Percentiles rank a stretch among this genome's conserved stretches.
phyloP scores from a whole-genome alignment of 1,284 basidiomycete genomes.

The Tremellales sp. region DNA sequence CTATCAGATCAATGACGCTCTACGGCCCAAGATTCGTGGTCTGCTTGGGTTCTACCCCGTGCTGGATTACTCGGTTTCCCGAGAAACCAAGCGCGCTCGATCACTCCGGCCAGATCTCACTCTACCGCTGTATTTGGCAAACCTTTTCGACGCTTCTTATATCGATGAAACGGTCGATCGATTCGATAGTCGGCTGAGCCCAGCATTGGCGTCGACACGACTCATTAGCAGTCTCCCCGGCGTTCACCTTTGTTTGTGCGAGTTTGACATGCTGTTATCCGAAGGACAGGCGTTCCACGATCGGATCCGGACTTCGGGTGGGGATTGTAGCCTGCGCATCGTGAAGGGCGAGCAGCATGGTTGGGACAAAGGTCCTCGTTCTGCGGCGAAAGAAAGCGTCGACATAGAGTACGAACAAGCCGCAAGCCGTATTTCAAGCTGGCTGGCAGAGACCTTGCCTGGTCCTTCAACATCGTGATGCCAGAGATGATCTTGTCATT shows the following conservation, averaged over 20 bases:
- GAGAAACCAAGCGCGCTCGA: constrained; percentile 16
- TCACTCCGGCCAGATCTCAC: constrained; percentile 12
- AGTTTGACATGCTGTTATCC: constrained; percentile 25
- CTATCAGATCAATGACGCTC: background rate
- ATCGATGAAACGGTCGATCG: constrained; percentile 17
- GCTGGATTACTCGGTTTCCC: constrained; percentile 24
- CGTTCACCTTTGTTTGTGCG: constrained; percentile 21
- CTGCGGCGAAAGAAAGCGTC: constrained; percentile 17
- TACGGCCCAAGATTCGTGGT: constrained; percentile 12
- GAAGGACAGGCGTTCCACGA: constrained; percentile 22
- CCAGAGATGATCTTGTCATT: no score
- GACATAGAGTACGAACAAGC: no score
- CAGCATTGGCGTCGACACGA: constrained; percentile 18
- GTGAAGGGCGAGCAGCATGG: constrained; percentile 28
- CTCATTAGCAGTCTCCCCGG: constrained; percentile 20
- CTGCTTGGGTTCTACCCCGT: constrained; percentile 29
- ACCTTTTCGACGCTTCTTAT: constrained; percentile 33
- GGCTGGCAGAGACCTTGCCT: no score
- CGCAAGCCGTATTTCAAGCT: no score
- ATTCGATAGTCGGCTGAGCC: constrained; percentile 22
- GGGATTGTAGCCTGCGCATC: constrained; percentile 11
- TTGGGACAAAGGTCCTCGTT: constrained; percentile 25
- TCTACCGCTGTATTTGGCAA: constrained; percentile 21
- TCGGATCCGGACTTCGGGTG: constrained; percentile 16
- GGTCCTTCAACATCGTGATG: no score